Evolutionary conservation across 1,284 basidiomycete species (phyloP), one percentile per base, ranked within the genome.

Genomic region (Microbotryum silenes-acaulis): DNA sequence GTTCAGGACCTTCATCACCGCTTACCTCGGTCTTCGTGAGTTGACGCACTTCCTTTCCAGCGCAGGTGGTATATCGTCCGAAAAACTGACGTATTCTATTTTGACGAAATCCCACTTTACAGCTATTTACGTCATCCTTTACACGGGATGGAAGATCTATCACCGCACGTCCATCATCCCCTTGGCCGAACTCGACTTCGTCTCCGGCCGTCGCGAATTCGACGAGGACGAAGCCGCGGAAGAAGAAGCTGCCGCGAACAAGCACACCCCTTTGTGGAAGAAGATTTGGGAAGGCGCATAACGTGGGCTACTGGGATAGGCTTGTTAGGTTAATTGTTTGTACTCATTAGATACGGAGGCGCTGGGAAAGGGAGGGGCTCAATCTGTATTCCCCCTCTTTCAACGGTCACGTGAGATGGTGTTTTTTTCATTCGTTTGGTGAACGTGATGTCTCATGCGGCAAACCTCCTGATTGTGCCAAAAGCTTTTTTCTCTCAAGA

Each of bases 91-190:
- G 8, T 2, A 42, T 14, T 42, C 42, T 16, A 21, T 14, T 21
- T 54, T 8, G 16, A 9, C 31, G 31, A 31, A 27, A n/a, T n/a
- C 31, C 23, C 18, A 18, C 18, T 45, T 14, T 31, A 0, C 70
- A 88, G 91, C 93, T 72, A 82, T 94, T 37, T 90, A 93, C 71
- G 83, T 94, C 46, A 80, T 63, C 79, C 69, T 70, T 4, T 88
- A 21, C 42, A 27, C 48, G 45, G 65, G 57, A 10, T 68, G 54
- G 46, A 70, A 70, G 59, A n/a, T 68, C n/a, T 55, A 21, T 18
- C 27, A 61, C 68, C 78, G 77, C 66, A 84, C 84, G 1, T 78
- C 72, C 57, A 71, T 79, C 23, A 82, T 87, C 68, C 77, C 78
- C 1, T 70, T 78, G 4, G 73, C 77, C 27, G 78, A 83, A 62